These are phyloP conservation scores for Calonectria crousiana DNA, from an alignment of 2,329 filamentous ascomycete genomes.

Conservation along the genomic window DNA sequence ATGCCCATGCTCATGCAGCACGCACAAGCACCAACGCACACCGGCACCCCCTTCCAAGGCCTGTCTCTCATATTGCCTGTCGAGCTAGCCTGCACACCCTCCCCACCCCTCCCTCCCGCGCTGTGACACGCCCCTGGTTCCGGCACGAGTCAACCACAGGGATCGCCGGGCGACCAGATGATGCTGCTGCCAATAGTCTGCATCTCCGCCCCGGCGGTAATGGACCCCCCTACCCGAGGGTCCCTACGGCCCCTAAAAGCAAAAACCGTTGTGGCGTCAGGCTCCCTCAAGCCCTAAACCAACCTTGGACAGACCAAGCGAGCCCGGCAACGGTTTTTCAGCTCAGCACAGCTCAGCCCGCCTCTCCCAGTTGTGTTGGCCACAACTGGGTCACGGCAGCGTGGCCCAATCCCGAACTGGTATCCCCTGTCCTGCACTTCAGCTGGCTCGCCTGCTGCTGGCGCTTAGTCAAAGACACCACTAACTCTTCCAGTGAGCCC, in stretches of 20 bases:
- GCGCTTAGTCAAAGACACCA: slow-evolving; percentile 6
- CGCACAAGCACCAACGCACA: background rate
- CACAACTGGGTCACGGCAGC: slow-evolving; percentile 17
- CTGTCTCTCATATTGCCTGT: background rate
- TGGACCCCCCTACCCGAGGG: slow-evolving; percentile 35
- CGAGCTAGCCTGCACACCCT: background rate
- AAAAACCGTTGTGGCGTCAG: slow-evolving; percentile 45
- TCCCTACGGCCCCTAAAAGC: slow-evolving; percentile 41
- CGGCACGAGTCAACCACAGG: slow-evolving; percentile 24
- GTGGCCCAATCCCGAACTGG: slow-evolving; percentile 30
- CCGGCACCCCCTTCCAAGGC: background rate
- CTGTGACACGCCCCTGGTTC: slow-evolving; percentile 7
- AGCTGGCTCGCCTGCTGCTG: slow-evolving; percentile 8
- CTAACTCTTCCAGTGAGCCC: slow-evolving; percentile 4
- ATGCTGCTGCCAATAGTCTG: slow-evolving; percentile 42
- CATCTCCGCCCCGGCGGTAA: slow-evolving; percentile 39
- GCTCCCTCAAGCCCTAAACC: slow-evolving; percentile 37
- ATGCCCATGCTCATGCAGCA: background rate
- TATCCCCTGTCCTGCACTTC: slow-evolving; percentile 28
- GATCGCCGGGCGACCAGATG: slow-evolving; percentile 31
- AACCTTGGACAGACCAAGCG: slow-evolving; percentile 36
- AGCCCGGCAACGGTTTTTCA: slow-evolving; percentile 44
- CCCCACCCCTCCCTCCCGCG: background rate
- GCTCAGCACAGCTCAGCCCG: slow-evolving; percentile 42
- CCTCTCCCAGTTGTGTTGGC: slow-evolving; percentile 6